phyloP scores from a whole-genome alignment of 2,329 filamentous ascomycete species.

The Penicillium sp. region DNA sequence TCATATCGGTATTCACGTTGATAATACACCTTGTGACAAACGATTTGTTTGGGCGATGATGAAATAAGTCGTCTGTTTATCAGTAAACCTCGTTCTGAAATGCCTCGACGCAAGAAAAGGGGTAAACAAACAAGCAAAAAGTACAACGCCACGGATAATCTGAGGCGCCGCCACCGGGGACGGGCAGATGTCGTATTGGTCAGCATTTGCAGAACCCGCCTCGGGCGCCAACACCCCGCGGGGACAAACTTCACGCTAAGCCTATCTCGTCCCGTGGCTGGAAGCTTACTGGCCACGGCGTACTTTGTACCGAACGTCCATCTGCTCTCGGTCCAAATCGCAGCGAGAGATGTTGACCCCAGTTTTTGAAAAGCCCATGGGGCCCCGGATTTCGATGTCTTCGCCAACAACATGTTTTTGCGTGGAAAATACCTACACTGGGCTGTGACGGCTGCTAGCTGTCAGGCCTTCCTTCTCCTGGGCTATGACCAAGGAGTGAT shows the following conservation, averaged over 20 bases:
- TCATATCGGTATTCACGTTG: no score
- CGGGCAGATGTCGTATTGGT: neutral
- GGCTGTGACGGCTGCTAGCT: slow-evolving; percentile 26
- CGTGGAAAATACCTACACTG: slow-evolving; percentile 22
- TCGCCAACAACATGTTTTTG: slow-evolving; percentile 13
- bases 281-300: slow-evolving; percentile 5
- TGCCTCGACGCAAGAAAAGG: no score
- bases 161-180: no score
- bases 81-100: no score
- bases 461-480: slow-evolving; percentile 23
- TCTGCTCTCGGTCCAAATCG: slow-evolving; percentile 8
- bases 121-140: no score
- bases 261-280: neutral
- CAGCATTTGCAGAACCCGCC: no score
- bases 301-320: slow-evolving; percentile 9
- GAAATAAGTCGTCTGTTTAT: no score
- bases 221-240: neutral
- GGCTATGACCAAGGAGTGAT: slow-evolving; percentile 41
- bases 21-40: no score
- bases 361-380: neutral
- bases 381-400: slow-evolving; percentile 7
- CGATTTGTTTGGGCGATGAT: no score
- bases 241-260: slow-evolving; percentile 5
- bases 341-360: neutral
- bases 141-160: no score